phyloP scores from a whole-genome alignment of 352 stramenopile species.

The Sclerospora graminicola region DNA sequence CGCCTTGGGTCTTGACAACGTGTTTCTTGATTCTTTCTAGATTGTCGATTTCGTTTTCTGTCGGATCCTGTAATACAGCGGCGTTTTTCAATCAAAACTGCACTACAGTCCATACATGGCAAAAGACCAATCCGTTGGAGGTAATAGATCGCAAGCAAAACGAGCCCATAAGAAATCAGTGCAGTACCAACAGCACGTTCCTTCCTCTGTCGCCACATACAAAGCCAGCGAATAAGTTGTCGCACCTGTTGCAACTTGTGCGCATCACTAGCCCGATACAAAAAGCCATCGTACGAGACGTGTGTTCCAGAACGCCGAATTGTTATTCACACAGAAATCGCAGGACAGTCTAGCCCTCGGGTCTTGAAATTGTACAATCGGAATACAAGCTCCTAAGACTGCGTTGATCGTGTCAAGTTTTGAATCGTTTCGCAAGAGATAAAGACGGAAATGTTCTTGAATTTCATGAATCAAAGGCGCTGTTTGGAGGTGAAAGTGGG shows the following conservation, averaged over 20 bases:
- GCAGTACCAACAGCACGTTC: too few species aligned
- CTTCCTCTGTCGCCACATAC: constrained; percentile 34
- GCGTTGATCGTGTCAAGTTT: constrained; percentile 29
- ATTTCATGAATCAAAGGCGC: too few species aligned
- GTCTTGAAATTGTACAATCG: too few species aligned
- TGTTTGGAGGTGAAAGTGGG: constrained; percentile 25
- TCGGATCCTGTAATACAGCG: constrained; percentile 19
- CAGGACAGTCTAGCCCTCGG: constrained; percentile 28
- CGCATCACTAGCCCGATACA: constrained; percentile 8
- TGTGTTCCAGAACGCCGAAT: constrained; percentile 71
- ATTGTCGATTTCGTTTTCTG: constrained; percentile 12
- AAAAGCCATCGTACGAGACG: too few species aligned
- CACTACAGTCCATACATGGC: too few species aligned
- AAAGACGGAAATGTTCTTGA: constrained; percentile 64
- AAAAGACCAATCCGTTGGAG: too few species aligned
- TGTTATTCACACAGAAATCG: constrained; percentile 77
- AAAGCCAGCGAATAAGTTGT: constrained; percentile 42
- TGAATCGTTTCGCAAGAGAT: constrained; percentile 20
- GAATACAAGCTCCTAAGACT: too few species aligned
- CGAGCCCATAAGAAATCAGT: too few species aligned
- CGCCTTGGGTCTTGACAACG: constrained; percentile 1
- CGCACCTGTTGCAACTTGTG: constrained; percentile 7
- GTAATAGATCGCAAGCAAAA: too few species aligned
- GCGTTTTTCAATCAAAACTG: too few species aligned
- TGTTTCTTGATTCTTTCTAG: constrained; percentile 11